These are phyloP conservation scores for Silene uniflora DNA, from an alignment of 148 eudicot genomes.

Conservation along the genomic window DNA sequence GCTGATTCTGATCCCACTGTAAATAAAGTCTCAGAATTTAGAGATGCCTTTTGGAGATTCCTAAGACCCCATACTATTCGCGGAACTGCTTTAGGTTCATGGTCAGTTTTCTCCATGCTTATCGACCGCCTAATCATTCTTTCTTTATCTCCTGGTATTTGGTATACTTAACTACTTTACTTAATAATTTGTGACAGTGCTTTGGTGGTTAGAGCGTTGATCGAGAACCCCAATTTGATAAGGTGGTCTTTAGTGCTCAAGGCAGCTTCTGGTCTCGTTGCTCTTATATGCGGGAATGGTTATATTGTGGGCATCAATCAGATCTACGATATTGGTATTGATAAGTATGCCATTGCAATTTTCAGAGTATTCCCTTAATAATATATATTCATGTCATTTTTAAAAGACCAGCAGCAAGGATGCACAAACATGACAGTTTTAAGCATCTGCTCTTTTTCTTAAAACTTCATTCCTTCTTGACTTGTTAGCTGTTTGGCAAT, in stretches of 20 bases:
- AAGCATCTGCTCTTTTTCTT: constrained; percentile 3
- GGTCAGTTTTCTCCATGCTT: constrained; percentile 39
- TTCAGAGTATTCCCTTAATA: constrained; percentile 5
- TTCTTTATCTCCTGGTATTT: constrained; percentile 1
- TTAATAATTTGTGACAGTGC: constrained; percentile 56
- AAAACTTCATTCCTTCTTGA: not conserved
- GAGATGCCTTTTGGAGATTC: constrained; percentile 91
- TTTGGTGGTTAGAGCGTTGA: constrained; percentile 79
- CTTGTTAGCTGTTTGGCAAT: not conserved
- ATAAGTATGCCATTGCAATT: constrained; percentile 66
- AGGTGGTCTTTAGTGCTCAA: constrained; percentile 80
- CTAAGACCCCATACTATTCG: constrained; percentile 97
- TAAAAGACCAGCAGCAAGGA: not conserved
- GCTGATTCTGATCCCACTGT: constrained; percentile 67
- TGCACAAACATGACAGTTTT: not conserved
- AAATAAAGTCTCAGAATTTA: constrained; percentile 56
- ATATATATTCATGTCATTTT: not conserved
- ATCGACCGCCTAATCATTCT: constrained; percentile 6
- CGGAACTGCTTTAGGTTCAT: constrained; percentile 90
- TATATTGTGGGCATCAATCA: constrained; percentile 98
- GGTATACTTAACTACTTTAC: constrained; percentile 13
- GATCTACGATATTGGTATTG: constrained; percentile 98
- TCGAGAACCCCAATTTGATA: constrained; percentile 81
- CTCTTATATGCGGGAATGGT: constrained; percentile 93
- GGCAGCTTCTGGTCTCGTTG: constrained; percentile 85